Base-by-base conservation (phyloP, 805 yeast species). In the Nakazawaea ernobii region DNA sequence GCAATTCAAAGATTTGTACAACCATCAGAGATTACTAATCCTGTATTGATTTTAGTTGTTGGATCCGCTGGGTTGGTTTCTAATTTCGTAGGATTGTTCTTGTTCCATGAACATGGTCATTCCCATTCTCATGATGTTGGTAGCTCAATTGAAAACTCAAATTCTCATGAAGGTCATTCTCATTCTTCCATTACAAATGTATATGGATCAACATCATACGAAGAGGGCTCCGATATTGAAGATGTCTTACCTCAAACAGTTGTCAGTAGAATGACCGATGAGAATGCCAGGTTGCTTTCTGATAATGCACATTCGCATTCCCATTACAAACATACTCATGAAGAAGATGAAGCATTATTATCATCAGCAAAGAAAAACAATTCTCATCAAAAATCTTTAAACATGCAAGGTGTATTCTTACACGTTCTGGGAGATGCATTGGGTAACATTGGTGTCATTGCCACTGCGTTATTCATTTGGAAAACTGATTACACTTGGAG, bases 381-480 rank as follows among this genome's bases (percentile, higher is more conserved):
- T 32, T 59, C 62, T 45, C 37, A 70, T 51, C 57, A 65, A 30
- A 80, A 77, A 60, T 86, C 96, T n/a, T 71, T 92, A 70, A 92
- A 94, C 66, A 92, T 92, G 97, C 91, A 88, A 58, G 99, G 99
- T 53, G 97, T 92, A 3, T 94, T 88, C 61, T 72, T 92, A 59
- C 99, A 92, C 61, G 99, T 94, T 10, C 53, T 94, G 56, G 98
- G 98, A 39, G 99, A 92, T 66, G 98, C 98, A 1, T 71, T 92
- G 48, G 98, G 99, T 53, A 92, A 92, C 61, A 69, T 92, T 46
- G 98, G 98, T 54, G 99, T 92, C 45, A 94, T 92, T 49, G 63
- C 75, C 4, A 83, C 97, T 2, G 99, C 98, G 2, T 53, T 92
- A 32, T 84, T 92, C 58, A 92, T 92, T 58, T 91, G 97, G 98